Evolutionary conservation across 2,329 filamentous ascomycete species (phyloP), one percentile per base, ranked within the genome.

Genomic region (Sporothrix globosa): DNA sequence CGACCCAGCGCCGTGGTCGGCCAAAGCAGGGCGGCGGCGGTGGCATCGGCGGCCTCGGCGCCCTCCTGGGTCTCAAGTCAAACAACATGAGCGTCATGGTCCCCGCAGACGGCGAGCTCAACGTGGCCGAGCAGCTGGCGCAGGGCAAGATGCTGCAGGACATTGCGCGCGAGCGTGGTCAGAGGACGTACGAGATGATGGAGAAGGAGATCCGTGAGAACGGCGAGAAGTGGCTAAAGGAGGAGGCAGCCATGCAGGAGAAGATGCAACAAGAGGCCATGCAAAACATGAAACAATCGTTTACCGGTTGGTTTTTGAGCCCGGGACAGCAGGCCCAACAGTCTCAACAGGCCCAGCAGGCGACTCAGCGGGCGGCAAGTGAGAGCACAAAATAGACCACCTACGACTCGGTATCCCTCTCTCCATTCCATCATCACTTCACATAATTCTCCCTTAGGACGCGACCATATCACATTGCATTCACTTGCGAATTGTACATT

Each of bases 111-210:
- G 90, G 92, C 66, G 91, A 94, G 78, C 85, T 88, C 73, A 89
- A 86, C 75, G 86, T 91, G 0, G 85, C 86, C 2, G 92, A 97
- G 78, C 93, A 92, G 14, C 88, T 96, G 73, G 90, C 91, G 2
- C 90, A 97, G 80, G 96, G 95, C 76, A 99, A 98, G 87, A 97
- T 98, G 92, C 84, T 97, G 74, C 93, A 94, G 81, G 96, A 99
- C 78, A 90, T 97, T 80, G 93, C 96, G 67, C 90, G 96, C 66
- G 96, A 99, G 82, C 88, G 93, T 66, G 96, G 96, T 46, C 92
- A 94, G 82, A 90, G 91, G 79, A 91, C 94, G 81, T 99, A 98
- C 81, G 88, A 97, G 83, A 82, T 90, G 75, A 86, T 98, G 73
- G 95, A 98, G 81, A 90, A 90, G 81, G 91, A 97, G 82, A 97